Conservation (phyloP, 1,284 basidiomycete genomes). For the Ceratobasidium sp. region DNA sequence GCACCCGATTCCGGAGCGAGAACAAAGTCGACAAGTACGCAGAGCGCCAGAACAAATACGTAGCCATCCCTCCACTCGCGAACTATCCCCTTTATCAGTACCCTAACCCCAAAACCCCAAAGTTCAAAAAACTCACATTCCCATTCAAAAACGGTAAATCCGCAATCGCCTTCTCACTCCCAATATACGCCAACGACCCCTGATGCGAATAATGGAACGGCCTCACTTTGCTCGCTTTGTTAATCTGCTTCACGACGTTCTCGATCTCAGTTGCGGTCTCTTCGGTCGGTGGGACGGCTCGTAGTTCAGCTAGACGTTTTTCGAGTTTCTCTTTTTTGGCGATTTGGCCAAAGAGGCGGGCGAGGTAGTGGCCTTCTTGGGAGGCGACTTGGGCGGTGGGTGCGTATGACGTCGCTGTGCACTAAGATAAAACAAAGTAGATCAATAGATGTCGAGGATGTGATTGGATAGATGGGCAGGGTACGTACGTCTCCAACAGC, state of each 20-base stretch:
- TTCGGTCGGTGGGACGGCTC: constrained; percentile 51
- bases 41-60: constrained; percentile 84
- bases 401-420: constrained; percentile 86
- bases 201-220: constrained; percentile 96
- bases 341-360: constrained; percentile 81
- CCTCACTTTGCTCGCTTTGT: constrained; percentile 75
- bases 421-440: constrained; percentile 56
- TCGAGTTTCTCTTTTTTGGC: constrained; percentile 79
- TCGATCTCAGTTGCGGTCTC: constrained; percentile 60
- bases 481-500: constrained; percentile 74
- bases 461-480: constrained; percentile 58
- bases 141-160: constrained; percentile 87
- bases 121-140: constrained; percentile 70
- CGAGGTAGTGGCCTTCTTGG: constrained; percentile 82
- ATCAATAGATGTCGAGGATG: not conserved
- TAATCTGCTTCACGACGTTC: constrained; percentile 71
- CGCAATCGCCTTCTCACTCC: constrained; percentile 94
- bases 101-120: not conserved
- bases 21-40: constrained; percentile 92
- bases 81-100: constrained; percentile 59
- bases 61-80: constrained; percentile 75
- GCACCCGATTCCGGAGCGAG: constrained; percentile 87
- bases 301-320: constrained; percentile 56
- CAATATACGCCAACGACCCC: constrained; percentile 92
- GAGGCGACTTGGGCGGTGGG: constrained; percentile 87